A percentile compares a stretch with the other conserved stretches of the same genome.
Conservation (phyloP, 257 asterid species). For the Solanum microdontum region DNA sequence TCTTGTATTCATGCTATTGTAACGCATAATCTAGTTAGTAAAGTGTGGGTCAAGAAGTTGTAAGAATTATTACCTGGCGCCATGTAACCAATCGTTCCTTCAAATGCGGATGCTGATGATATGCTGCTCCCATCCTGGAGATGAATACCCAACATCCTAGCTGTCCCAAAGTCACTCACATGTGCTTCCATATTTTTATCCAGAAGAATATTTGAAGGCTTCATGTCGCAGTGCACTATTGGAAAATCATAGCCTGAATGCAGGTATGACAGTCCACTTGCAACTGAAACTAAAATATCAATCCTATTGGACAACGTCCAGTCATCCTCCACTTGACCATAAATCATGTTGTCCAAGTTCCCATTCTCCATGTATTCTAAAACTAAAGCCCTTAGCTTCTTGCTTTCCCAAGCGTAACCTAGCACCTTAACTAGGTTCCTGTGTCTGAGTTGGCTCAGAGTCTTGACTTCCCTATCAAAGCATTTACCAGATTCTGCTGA, state of each 20-base stretch:
- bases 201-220: constrained; percentile 77
- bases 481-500: constrained; percentile 53
- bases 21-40: background rate
- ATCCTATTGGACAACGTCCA: constrained; percentile 38
- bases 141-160: constrained; percentile 60
- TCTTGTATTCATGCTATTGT: background rate
- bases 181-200: constrained; percentile 45
- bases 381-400: constrained; percentile 49
- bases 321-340: constrained; percentile 3
- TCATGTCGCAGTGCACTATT: constrained; percentile 77
- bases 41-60: background rate
- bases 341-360: constrained; percentile 50
- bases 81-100: constrained; percentile 90
- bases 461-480: constrained; percentile 62
- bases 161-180: constrained; percentile 85
- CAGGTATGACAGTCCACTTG: constrained; percentile 49
- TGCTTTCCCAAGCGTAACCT: constrained; percentile 83
- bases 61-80: constrained; percentile 55
- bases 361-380: constrained; percentile 82
- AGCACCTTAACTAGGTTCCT: constrained; percentile 61
- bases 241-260: constrained; percentile 71
- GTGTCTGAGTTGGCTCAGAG: constrained; percentile 49
- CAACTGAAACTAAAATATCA: constrained; percentile 48
- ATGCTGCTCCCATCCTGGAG: constrained; percentile 31
- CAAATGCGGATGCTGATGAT: constrained; percentile 49